Evolutionary conservation across 23 red algal species (phyloP), one percentile per base, ranked within the genome.

Genomic region (Gracilaria caudata): DNA sequence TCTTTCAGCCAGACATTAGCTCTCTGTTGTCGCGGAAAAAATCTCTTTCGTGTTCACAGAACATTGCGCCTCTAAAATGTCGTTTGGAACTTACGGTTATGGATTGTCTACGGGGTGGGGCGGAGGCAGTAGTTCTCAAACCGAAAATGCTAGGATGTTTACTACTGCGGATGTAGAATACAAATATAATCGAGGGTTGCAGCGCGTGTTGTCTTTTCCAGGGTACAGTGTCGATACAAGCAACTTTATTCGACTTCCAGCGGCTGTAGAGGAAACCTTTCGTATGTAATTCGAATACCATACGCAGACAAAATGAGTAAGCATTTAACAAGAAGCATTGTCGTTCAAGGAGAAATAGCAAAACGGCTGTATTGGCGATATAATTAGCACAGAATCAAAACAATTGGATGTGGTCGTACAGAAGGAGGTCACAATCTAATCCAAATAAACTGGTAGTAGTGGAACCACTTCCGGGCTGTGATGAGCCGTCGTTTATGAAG

Each of bases 361-460:
- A 5, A 43, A n/a, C 21, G 68, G 19, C 20, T 73, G 23, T 46
- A 73, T 73, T 73, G 68, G 68, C 21, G 68, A 36, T 73, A 73
- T 38, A 43, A 4, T 6, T 7, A 73, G 68, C 33, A 73, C 68
- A 45, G 10, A 10, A 4, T 38, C 5, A 9, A 38, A 46, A 23
- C 35, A 21, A 38, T 23, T 3, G 5, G 4, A 9, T 10, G 20
- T 73, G 11, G 12, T 21, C 19, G 20, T 19, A 46, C 68, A 38
- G 20, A n/a, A n/a, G n/a, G n/a, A n/a, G n/a, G n/a, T n/a, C n/a
- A n/a, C n/a, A n/a, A n/a, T n/a, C n/a, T n/a, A n/a, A n/a, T n/a
- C 10, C 35, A 73, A n/a, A 43, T n/a, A 43, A 6, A 73, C 5
- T 73, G 68, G 20, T 29, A 21, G 12, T 5, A n/a, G 10, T 73